Percentiles rank a stretch among this genome's conserved stretches.
Evolutionary conservation across 306 rosid genomes (phyloP).

Genomic region (Heteromeles arbutifolia): DNA sequence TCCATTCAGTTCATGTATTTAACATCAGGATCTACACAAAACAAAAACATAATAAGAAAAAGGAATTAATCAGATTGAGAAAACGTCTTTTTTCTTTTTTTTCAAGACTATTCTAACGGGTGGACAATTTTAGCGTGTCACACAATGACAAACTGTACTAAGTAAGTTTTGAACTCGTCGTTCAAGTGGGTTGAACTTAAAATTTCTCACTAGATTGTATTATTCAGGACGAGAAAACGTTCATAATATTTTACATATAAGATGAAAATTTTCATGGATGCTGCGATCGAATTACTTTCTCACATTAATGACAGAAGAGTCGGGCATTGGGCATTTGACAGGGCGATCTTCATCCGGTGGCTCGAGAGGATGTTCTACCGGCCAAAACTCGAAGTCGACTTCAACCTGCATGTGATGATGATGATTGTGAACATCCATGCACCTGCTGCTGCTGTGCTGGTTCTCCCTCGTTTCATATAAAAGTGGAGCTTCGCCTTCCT

Average conservation of each 20-base stretch:
- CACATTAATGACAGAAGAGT: conserved; percentile 69
- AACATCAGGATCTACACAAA: background rate
- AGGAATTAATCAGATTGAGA: no score
- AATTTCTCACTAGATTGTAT: background rate
- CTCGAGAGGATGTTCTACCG: conserved; percentile 87
- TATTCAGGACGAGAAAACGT: background rate
- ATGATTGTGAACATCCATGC: conserved; percentile 14
- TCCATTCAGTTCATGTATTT: background rate
- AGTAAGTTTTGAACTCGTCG: no score
- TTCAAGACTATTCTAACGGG: no score
- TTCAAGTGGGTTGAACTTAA: no score
- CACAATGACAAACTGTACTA: no score
- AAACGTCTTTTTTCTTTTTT: no score
- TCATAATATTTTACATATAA: background rate
- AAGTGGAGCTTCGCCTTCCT: conserved; percentile 37
- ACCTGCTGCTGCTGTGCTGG: conserved; percentile 6
- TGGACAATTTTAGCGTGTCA: no score
- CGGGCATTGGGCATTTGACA: conserved; percentile 87
- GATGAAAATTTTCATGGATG: background rate
- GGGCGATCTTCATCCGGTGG: conserved; percentile 94
- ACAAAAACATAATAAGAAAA: background rate
- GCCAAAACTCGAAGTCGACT: conserved; percentile 62
- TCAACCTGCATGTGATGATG: conserved; percentile 27
- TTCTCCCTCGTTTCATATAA: conserved; percentile 24
- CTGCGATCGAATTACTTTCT: conserved; percentile 6